Evolutionary conservation across 768 basidiomycete genomes (phyloP).

Genomic region (Collybia nuda): DNA sequence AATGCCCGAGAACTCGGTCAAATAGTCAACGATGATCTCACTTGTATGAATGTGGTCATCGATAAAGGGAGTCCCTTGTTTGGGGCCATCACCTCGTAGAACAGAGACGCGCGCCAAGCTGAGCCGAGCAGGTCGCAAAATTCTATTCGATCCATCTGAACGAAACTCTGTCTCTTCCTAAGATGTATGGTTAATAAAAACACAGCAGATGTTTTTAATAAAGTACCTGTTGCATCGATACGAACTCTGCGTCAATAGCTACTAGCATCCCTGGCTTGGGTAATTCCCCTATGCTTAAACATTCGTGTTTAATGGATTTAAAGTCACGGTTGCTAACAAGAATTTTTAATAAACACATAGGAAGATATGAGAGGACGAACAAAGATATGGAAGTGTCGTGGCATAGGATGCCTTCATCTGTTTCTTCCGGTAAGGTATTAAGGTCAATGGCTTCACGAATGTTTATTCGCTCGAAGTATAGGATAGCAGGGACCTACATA

Average conservation of each 20-base stretch:
- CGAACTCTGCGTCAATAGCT: constrained; percentile 97
- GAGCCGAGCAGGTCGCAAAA: constrained; percentile 87
- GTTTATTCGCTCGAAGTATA: constrained; percentile 86
- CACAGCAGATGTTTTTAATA: too few relatives aligned
- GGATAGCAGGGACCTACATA: constrained; percentile 75
- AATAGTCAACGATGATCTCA: constrained; percentile 91
- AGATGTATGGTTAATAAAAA: not conserved
- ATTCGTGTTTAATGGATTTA: constrained; percentile 74
- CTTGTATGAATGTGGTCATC: constrained; percentile 98
- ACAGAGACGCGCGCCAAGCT: constrained; percentile 95
- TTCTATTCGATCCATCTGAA: constrained; percentile 92
- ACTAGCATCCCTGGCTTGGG: constrained; percentile 86
- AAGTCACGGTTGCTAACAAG: constrained; percentile 70
- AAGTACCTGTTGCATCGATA: constrained; percentile 87
- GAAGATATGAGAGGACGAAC: constrained; percentile 38
- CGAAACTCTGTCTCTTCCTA: constrained; percentile 95
- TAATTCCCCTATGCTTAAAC: constrained; percentile 69
- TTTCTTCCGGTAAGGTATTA: constrained; percentile 55
- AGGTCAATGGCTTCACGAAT: constrained; percentile 58
- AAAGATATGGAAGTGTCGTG: constrained; percentile 87
- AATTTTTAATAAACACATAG: not conserved
- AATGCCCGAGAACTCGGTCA: constrained; percentile 97
- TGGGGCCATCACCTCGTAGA: constrained; percentile 78
- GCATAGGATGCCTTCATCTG: constrained; percentile 76
- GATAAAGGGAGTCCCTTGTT: constrained; percentile 88